Evolutionary conservation across 2,329 filamentous ascomycete genomes (phyloP), one percentile per base, ranked within the genome.

Genomic region (Apiospora saccharicola): DNA sequence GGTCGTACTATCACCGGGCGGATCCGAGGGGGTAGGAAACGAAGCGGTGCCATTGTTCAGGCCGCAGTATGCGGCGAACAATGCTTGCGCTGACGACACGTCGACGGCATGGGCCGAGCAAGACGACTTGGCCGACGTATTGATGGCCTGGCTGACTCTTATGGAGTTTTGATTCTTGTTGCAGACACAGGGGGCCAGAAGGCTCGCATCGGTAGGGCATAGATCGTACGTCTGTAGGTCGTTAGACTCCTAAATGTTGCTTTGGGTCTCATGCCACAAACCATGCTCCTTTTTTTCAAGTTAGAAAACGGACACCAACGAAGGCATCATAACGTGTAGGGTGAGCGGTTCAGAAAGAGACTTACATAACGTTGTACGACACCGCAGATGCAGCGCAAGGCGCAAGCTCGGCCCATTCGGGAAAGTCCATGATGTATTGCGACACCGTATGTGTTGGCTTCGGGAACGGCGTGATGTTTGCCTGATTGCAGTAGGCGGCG

Each of bases 61-160:
- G 30, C 81, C 82, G 75, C 88, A 90, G 76, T 89, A 90, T 3
- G 85, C 86, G 0, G 82, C 78, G 73, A 88, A 89, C 71, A 89
- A 84, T 7, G 81, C 82, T 71, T 87, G 84, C 1, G 87, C 88
- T 0, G 85, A 87, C 0, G 83, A 81, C 22, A 88, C 80, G 72
- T 87, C 85, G 43, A 82, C 86, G 8, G 83, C 83, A 57, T 85
- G 82, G 46, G 86, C 85, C 3, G 83, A 82, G 77, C 88, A 90
- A 0, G 80, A 83, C 1, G 78, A 81, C 69, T 82, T 83, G 41
- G 86, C 85, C 4, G 81, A 81, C 0, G 79, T 80, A 72, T 82
- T 85, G 72, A 90, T 84, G 7, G 77, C 75, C 67, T 82, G 81
- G 76, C 82, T 87, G 41, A 86, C 80, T 8, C 77, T 74, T 7